A percentile compares a stretch with the other conserved stretches of the same genome.
Conservation (phyloP, 225 moss, liverwort and hornwort genomes). For the Pleurozium schreberi region DNA sequence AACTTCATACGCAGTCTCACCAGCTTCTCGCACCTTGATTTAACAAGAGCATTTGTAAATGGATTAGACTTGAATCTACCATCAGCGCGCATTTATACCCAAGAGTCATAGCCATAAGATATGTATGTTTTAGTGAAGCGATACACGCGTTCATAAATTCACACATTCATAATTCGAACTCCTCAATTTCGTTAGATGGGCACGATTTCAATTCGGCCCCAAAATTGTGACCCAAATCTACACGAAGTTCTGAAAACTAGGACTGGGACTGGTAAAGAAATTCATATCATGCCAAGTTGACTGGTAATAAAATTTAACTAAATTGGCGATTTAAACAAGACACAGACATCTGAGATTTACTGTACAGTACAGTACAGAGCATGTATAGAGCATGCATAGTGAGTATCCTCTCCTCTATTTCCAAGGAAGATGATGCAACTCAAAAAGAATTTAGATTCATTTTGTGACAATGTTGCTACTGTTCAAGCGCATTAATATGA, state of each 20-base stretch:
- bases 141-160: neutral
- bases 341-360: neutral
- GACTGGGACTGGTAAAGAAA: neutral
- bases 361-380: too few species aligned
- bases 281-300: neutral
- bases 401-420: neutral
- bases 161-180: neutral
- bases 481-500: neutral
- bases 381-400: neutral
- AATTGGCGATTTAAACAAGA: neutral
- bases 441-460: too few species aligned
- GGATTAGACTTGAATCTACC: neutral
- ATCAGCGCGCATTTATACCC: neutral
- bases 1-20: neutral
- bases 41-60: neutral
- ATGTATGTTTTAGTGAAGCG: neutral
- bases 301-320: neutral
- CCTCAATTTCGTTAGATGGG: neutral
- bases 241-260: neutral
- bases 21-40: constrained; percentile 24
- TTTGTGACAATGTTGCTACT: neutral
- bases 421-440: too few species aligned
- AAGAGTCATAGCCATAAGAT: neutral
- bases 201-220: neutral
- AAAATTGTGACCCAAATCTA: neutral